Percentiles rank a stretch among this genome's conserved stretches.
These are phyloP conservation scores for Rosa persica DNA, from an alignment of 306 rosid species.

Conservation along the genomic window DNA sequence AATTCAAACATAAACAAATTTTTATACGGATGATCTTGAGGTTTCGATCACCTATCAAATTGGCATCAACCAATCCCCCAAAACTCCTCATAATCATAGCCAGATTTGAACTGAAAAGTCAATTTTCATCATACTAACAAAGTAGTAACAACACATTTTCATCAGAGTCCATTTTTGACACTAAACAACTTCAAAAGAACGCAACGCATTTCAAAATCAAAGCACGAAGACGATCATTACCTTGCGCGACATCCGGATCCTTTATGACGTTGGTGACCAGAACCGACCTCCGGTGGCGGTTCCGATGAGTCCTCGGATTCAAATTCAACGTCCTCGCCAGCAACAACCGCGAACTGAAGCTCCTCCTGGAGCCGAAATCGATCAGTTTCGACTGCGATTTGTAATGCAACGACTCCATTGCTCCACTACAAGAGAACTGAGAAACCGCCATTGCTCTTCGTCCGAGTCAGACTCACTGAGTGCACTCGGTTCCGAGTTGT, in stretches of 20 bases:
- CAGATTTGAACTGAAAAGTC: slow-evolving; percentile 9
- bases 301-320: slow-evolving; percentile 24
- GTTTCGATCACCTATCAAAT: slow-evolving; percentile 3
- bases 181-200: neutral
- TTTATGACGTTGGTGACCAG: slow-evolving; percentile 49
- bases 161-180: neutral
- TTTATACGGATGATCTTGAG: slow-evolving; percentile 6
- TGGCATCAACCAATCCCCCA: neutral
- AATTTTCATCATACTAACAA: slow-evolving; percentile 19
- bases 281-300: slow-evolving; percentile 31
- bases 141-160: slow-evolving; percentile 14
- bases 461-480: neutral
- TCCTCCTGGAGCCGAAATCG: slow-evolving; percentile 32
- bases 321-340: slow-evolving; percentile 31
- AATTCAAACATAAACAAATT: neutral
- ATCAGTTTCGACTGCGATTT: slow-evolving; percentile 42
- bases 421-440: slow-evolving; percentile 44
- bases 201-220: neutral
- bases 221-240: slow-evolving; percentile 28
- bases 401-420: slow-evolving; percentile 34
- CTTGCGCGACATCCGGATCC: slow-evolving; percentile 52
- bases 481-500: neutral
- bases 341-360: slow-evolving; percentile 41
- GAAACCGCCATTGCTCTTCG: slow-evolving; percentile 59
- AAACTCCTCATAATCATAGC: slow-evolving; percentile 17